Evolutionary conservation across 108 stramenopile species (phyloP).

Genomic region (Pseudonitzschia pungens): DNA sequence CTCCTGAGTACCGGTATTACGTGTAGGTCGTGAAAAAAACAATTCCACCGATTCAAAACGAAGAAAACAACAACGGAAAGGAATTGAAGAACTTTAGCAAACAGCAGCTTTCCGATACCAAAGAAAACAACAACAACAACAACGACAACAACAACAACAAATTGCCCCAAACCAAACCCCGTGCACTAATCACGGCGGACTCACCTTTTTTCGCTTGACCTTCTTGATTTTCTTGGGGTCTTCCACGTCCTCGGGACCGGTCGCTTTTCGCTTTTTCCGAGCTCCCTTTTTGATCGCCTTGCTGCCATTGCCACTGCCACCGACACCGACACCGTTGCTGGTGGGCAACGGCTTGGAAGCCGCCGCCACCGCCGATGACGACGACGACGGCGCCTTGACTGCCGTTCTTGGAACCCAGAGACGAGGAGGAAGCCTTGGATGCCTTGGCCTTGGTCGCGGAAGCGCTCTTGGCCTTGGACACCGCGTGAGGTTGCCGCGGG

Average conservation of each 20-base stretch:
- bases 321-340: neutral
- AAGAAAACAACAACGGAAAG: neutral
- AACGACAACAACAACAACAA: neutral
- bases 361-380: too few species aligned
- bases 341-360: neutral
- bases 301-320: neutral
- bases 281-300: constrained; percentile 22
- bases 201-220: constrained; percentile 31
- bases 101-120: too few species aligned
- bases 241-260: neutral
- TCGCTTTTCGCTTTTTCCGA: constrained; percentile 37
- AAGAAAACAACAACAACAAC: neutral
- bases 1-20: too few species aligned
- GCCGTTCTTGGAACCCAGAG: neutral
- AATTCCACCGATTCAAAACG: too few species aligned
- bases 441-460: neutral
- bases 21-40: too few species aligned
- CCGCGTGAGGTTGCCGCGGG: too few species aligned
- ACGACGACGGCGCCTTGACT: neutral
- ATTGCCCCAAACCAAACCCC: neutral
- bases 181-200: constrained; percentile 2
- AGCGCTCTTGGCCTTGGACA: too few species aligned
- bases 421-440: neutral
- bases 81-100: too few species aligned
- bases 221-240: constrained; percentile 27